phyloP scores from a whole-genome alignment of 192 early-diverging fungal genomes.

The Backusella psychrophila region DNA sequence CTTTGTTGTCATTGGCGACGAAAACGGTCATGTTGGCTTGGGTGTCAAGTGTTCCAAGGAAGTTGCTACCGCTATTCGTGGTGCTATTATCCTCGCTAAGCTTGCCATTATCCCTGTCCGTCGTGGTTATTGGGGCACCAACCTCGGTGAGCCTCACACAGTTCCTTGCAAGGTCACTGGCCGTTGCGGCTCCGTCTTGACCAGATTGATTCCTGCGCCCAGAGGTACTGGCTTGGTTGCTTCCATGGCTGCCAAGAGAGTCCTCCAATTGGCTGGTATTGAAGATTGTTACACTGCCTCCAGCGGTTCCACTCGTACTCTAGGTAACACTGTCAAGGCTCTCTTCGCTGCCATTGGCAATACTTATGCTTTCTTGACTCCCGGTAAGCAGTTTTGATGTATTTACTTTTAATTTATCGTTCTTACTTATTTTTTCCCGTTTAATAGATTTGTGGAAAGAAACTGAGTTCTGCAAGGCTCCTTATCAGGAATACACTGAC shows the following conservation, averaged over 20 bases:
- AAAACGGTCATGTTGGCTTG: slow-evolving; percentile 96
- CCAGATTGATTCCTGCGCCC: slow-evolving; percentile 95
- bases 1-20: slow-evolving; percentile 98
- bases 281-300: slow-evolving; percentile 96
- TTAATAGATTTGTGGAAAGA: slow-evolving; percentile 84
- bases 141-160: slow-evolving; percentile 96
- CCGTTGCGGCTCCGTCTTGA: slow-evolving; percentile 90
- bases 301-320: slow-evolving; percentile 95
- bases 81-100: slow-evolving; percentile 99
- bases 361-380: slow-evolving; percentile 97
- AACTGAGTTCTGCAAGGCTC: slow-evolving; percentile 64
- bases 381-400: slow-evolving; percentile 26
- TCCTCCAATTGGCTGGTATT: slow-evolving; percentile 96
- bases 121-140: slow-evolving; percentile 98
- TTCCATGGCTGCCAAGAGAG: slow-evolving; percentile 93
- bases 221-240: slow-evolving; percentile 99
- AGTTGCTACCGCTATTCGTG: slow-evolving; percentile 97
- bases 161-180: slow-evolving; percentile 97
- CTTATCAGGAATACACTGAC: slow-evolving; percentile 15
- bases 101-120: slow-evolving; percentile 97
- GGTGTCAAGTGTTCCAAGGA: slow-evolving; percentile 99
- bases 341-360: slow-evolving; percentile 93
- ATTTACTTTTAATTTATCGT: not conserved
- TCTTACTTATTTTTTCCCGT: not conserved
- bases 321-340: slow-evolving; percentile 99